phyloP scores from a whole-genome alignment of 495 filamentous ascomycete genomes.

The Xylaria venustula region DNA sequence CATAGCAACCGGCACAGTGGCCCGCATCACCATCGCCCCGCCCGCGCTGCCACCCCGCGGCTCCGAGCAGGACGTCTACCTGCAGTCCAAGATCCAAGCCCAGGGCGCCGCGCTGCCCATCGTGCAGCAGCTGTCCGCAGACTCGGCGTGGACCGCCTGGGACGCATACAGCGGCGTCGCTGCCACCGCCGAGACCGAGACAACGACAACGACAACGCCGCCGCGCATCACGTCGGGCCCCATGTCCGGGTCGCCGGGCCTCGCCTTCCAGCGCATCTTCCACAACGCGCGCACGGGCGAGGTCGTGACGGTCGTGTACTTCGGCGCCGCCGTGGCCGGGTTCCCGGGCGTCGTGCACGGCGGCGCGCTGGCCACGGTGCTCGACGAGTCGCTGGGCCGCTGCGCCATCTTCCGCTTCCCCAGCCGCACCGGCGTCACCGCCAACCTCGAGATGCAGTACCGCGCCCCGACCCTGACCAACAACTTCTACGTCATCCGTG shows the following conservation, averaged over 20 bases:
- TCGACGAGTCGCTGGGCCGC: slow-evolving; percentile 65
- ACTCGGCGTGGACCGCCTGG: slow-evolving; percentile 54
- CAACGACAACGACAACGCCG: no score
- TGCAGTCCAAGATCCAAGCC: slow-evolving; percentile 23
- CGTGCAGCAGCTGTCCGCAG: slow-evolving; percentile 49
- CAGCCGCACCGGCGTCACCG: slow-evolving; percentile 55
- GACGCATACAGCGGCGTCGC: slow-evolving; percentile 55
- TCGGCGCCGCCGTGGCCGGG: slow-evolving; percentile 62
- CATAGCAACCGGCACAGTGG: slow-evolving; percentile 27
- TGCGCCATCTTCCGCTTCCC: slow-evolving; percentile 48
- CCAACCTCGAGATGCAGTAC: slow-evolving; percentile 65
- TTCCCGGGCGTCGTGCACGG: slow-evolving; percentile 81
- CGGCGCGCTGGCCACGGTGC: slow-evolving; percentile 66
- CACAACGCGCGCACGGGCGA: slow-evolving; percentile 40
- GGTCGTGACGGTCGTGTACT: slow-evolving; percentile 54
- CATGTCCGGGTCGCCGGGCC: slow-evolving; percentile 40
- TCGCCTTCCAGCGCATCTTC: slow-evolving; percentile 52
- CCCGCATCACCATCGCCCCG: slow-evolving; percentile 36
- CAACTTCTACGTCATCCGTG: slow-evolving; percentile 63
- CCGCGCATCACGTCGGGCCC: slow-evolving; percentile 46
- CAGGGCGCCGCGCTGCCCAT: slow-evolving; percentile 47
- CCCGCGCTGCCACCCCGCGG: slow-evolving; percentile 30
- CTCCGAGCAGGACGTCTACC: slow-evolving; percentile 32
- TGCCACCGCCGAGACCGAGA: no score
- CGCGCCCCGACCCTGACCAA: slow-evolving; percentile 54